Base-by-base conservation (phyloP, 2,329 filamentous ascomycete species). In the Thermochaetoides dissita region DNA sequence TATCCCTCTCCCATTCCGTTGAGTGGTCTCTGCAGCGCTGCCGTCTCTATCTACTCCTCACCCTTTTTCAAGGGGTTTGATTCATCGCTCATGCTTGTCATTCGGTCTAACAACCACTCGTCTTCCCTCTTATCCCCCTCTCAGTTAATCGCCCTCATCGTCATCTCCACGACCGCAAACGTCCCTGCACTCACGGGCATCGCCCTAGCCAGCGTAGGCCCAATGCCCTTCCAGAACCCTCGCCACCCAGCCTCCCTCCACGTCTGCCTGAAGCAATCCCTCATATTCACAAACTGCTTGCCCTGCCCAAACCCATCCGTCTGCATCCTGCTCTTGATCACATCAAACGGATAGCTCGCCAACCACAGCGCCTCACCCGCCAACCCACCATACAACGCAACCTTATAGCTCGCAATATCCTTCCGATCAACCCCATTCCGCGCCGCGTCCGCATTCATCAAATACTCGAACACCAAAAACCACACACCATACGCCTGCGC, bases 271-370 rank as follows among this genome's bases (percentile, higher is more conserved):
- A 96, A 93, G 66, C 85, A 93, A 63, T 93, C 84, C 40, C 81
- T 74, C 89, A 95, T 95, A 43, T 69, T 80, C 59, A 67, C 75
- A 65, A 83, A 98, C 58, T 72, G 72, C 67, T 80, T 78, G 49
- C 73, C 65, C 38, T 60, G 47, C 5, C 84, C 86, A 58, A 95
- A 91, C 0, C 84, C 88, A 64, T 98, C 91, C 45, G 82, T 94
- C 74, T 98, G 91, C 89, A 96, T 95, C 76, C 94, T 96, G 65
- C 86, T 94, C 82, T 98, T 98, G 64, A 98, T 66, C 29, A 98
- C 89, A 64, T 98, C 91, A 51, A 98, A 82, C 17, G 91, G 91
- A 65, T 98, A 98, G 58, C 86, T 94, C 32, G 74, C 73, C 42
- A 98, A 68, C 91, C 91, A 98, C 44, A 98, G 73, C 40, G 79